Conservation (phyloP, 306 rosid genomes). For the Fragaria nilgerrensis region DNA sequence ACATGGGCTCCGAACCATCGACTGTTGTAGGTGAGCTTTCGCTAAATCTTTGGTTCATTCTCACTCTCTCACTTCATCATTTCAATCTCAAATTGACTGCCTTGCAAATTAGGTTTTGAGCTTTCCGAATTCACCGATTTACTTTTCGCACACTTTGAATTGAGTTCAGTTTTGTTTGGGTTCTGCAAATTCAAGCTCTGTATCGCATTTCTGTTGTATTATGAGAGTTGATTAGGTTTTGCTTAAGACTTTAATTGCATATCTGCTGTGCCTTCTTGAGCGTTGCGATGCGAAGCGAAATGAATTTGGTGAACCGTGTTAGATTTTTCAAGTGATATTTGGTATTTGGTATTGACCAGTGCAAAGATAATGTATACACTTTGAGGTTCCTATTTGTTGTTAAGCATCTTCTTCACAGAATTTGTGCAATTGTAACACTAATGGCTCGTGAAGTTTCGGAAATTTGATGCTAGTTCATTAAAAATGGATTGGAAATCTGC, state of each 20-base stretch:
- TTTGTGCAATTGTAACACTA: neutral
- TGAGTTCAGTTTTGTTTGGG: neutral
- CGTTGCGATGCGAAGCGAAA: neutral
- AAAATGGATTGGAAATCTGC: neutral
- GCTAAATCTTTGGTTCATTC: conserved; percentile 10
- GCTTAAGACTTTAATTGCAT: neutral
- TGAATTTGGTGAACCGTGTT: neutral
- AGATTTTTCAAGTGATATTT: conserved; percentile 9
- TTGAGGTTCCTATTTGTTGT: neutral
- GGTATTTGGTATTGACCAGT: neutral
- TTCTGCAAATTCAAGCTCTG: neutral
- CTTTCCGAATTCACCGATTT: neutral
- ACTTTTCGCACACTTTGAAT: neutral
- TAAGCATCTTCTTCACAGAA: neutral
- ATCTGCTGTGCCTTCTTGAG: neutral
- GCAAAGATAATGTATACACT: neutral
- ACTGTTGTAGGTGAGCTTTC: conserved; percentile 66
- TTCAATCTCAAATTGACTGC: neutral
- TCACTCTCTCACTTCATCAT: neutral
- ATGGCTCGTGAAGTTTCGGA: neutral
- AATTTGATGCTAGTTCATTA: neutral
- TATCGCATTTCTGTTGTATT: too few species aligned
- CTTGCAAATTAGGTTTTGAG: neutral
- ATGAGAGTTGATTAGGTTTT: too few species aligned
- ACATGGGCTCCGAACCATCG: conserved; percentile 81